A percentile compares a stretch with the other conserved stretches of the same genome.
These are phyloP conservation scores for Fusarium verticillioides DNA, from an alignment of 2,329 filamentous ascomycete genomes.

Conservation along the genomic window DNA sequence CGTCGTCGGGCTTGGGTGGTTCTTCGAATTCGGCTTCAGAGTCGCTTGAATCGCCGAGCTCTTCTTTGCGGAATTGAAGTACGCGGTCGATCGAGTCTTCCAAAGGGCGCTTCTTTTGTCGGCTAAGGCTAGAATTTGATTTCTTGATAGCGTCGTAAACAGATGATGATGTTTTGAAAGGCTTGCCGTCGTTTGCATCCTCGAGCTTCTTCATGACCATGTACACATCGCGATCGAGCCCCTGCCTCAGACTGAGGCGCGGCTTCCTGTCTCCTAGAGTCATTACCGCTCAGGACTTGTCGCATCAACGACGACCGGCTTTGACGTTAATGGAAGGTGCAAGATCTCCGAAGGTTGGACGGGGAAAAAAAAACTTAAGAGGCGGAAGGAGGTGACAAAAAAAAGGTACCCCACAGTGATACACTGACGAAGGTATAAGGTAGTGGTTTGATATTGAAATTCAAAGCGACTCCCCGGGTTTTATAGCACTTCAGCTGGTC, in stretches of 20 bases:
- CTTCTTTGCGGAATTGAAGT: conserved; percentile 76
- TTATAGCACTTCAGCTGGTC: no score
- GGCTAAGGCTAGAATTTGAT: conserved; percentile 87
- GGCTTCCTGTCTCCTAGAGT: conserved; percentile 23
- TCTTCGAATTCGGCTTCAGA: conserved; percentile 61
- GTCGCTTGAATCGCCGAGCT: conserved; percentile 65
- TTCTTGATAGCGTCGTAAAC: conserved; percentile 84
- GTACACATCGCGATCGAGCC: conserved; percentile 78
- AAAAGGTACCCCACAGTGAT: not conserved
- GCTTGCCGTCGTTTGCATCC: conserved; percentile 68
- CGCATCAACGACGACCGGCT: not conserved
- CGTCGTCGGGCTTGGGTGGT: conserved; percentile 47
- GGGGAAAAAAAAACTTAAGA: not conserved
- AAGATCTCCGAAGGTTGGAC: not conserved
- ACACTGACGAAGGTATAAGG: no score
- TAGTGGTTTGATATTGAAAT: no score
- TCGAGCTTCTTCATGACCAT: conserved; percentile 82
- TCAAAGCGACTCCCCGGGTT: no score
- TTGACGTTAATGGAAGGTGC: not conserved
- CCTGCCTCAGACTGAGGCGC: conserved; percentile 37
- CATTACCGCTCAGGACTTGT: conserved; percentile 16
- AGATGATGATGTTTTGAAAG: conserved; percentile 61
- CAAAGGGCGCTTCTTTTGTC: conserved; percentile 82
- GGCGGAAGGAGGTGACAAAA: not conserved
- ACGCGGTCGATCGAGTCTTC: conserved; percentile 89